phyloP scores from a whole-genome alignment of 257 asterid species.

The Solanum ossicruentum region DNA sequence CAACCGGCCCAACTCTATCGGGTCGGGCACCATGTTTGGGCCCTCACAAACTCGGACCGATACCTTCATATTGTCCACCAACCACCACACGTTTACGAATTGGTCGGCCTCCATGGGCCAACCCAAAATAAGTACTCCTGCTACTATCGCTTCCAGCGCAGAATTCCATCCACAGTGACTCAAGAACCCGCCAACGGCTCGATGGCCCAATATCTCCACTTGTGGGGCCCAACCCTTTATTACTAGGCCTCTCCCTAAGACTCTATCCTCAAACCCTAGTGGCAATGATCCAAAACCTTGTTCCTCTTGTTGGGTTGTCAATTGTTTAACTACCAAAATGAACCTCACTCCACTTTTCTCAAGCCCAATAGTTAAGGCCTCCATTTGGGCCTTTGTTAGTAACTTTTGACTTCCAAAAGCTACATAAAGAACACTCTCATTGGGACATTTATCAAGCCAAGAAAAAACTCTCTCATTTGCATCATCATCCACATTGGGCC shows the following conservation, averaged over 20 bases:
- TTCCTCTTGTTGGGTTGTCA: conserved; percentile 30
- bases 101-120: conserved; percentile 99
- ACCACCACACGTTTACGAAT: conserved; percentile 29
- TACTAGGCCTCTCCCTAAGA: conserved; percentile 29
- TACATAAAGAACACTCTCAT: conserved; percentile 50
- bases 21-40: conserved; percentile 31
- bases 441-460: conserved; percentile 39
- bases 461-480: neutral
- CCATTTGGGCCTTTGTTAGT: conserved; percentile 41
- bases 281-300: conserved; percentile 43
- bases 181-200: conserved; percentile 44
- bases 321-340: conserved; percentile 33
- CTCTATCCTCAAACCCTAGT: conserved; percentile 37
- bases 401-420: conserved; percentile 68
- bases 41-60: conserved; percentile 43
- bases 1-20: conserved; percentile 27
- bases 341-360: conserved; percentile 46
- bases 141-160: conserved; percentile 33
- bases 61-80: conserved; percentile 35
- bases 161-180: conserved; percentile 91
- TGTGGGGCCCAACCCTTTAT: conserved; percentile 76
- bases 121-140: conserved; percentile 52
- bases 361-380: conserved; percentile 52
- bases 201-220: conserved; percentile 42
- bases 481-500: neutral